phyloP scores from a whole-genome alignment of 306 rosid species.

The Citrullus amarus region DNA sequence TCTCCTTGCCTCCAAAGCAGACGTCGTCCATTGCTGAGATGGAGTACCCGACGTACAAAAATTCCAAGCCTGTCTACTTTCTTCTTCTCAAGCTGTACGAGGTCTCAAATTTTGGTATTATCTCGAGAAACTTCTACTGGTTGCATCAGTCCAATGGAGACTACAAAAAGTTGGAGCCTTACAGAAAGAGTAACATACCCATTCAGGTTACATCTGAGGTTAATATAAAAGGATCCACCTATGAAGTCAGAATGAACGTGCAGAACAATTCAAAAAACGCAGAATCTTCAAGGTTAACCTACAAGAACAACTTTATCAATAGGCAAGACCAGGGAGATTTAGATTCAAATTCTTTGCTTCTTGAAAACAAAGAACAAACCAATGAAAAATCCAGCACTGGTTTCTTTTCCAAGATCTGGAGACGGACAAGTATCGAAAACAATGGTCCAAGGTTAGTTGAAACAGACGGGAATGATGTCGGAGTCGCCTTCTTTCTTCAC shows the following conservation, averaged over 20 bases:
- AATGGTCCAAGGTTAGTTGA: conserved; percentile 34
- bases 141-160: conserved; percentile 70
- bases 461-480: conserved; percentile 40
- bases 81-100: conserved; percentile 85
- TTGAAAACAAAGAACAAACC: conserved; percentile 7
- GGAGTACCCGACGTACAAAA: conserved; percentile 64
- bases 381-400: conserved; percentile 25
- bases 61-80: conserved; percentile 70
- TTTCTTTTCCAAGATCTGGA: conserved; percentile 35
- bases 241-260: conserved; percentile 49
- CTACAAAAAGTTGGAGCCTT: conserved; percentile 71
- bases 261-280: conserved; percentile 48
- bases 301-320: conserved; percentile 23
- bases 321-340: conserved; percentile 23
- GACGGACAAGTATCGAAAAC: conserved; percentile 25
- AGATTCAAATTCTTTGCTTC: conserved; percentile 14
- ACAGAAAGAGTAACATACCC: conserved; percentile 52
- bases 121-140: conserved; percentile 92
- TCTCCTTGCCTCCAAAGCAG: conserved; percentile 51
- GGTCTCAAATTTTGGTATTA: conserved; percentile 36
- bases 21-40: conserved; percentile 53
- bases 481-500: conserved; percentile 88
- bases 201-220: conserved; percentile 53
- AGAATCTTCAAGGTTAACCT: conserved; percentile 21
- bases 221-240: conserved; percentile 41